Conservation (phyloP, 2,329 filamentous ascomycete species). For the Microdochium nivale region DNA sequence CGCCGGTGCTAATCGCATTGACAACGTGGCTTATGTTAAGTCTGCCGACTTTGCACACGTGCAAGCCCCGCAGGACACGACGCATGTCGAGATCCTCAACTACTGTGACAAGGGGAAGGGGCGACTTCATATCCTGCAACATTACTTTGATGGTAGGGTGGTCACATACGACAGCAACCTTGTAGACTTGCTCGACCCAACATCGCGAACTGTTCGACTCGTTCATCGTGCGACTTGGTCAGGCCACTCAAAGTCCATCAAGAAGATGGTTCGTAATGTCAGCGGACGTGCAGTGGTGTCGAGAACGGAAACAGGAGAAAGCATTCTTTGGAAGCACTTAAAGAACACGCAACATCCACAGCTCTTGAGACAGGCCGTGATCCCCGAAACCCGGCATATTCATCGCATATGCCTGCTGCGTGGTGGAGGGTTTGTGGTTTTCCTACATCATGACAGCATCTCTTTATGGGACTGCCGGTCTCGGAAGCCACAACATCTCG, state of each 20-base stretch:
- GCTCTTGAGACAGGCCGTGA: conserved; percentile 58
- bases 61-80: conserved; percentile 12
- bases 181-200: conserved; percentile 71
- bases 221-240: conserved; percentile 64
- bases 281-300: conserved; percentile 75
- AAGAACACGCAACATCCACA: conserved; percentile 39
- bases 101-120: conserved; percentile 62
- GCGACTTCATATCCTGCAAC: conserved; percentile 64
- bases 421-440: conserved; percentile 72
- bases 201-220: conserved; percentile 51
- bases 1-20: conserved; percentile 60
- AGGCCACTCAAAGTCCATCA: conserved; percentile 71
- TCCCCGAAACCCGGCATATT: conserved; percentile 62
- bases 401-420: conserved; percentile 72
- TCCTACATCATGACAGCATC: conserved; percentile 62
- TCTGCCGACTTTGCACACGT: conserved; percentile 41
- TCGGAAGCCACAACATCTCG: conserved; percentile 48
- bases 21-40: conserved; percentile 76
- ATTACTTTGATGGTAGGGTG: conserved; percentile 79
- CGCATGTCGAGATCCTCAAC: conserved; percentile 60
- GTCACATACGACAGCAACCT: conserved; percentile 73
- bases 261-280: conserved; percentile 80
- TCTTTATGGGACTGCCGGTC: conserved; percentile 72
- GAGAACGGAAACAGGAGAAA: conserved; percentile 68
- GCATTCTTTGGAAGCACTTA: conserved; percentile 73